Evolutionary conservation across 2,329 filamentous ascomycete genomes (phyloP), one percentile per base, ranked within the genome.

Genomic region (Botrytis hyacinthi): DNA sequence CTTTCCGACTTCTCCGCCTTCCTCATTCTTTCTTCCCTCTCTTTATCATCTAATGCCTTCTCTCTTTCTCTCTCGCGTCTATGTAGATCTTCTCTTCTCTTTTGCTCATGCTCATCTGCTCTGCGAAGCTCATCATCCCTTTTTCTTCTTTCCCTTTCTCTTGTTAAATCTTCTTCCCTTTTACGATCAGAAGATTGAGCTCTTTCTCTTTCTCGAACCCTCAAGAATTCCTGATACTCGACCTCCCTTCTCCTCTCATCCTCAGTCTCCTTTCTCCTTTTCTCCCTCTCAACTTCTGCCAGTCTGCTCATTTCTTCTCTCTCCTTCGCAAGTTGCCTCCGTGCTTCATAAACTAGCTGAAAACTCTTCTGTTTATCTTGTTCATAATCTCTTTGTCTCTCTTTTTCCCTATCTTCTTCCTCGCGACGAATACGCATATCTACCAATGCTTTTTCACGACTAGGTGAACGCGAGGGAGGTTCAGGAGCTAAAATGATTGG

Each of bases 1-100:
- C 62, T 32, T 32, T 73, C 73, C 0, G 59, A 44, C n/a, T 70
- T 75, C 22, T 75, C 74, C 0, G 42, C 57, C 37, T 73, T 74
- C 6, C 60, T 46, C 60, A 67, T 72, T 32, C 70, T 66, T 8
- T 71, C 60, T 44, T 42, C 59, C 10, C 54, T 40, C 26, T 62
- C 51, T 29, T 46, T 70, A 46, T 26, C 68, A 22, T 62, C 29
- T 6, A 60, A 29, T 20, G 51, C 63, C 40, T 32, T 8, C 46
- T 60, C 70, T 72, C 42, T 59, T 12, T 60, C 62, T 69, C 63
- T 69, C 48, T 72, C 71, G 6, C 40, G 62, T 29, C 57, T 29
- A 37, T 69, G 48, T 9, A 42, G 57, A 32, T 69, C 66, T 14
- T 54, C 35, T 32, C 35, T 29, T 29, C 35, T 20, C n/a, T 57